Percentiles rank a stretch among this genome's conserved stretches.
These are phyloP conservation scores for Monilinia fructicola DNA, from an alignment of 2,329 filamentous ascomycete species.

Conservation along the genomic window DNA sequence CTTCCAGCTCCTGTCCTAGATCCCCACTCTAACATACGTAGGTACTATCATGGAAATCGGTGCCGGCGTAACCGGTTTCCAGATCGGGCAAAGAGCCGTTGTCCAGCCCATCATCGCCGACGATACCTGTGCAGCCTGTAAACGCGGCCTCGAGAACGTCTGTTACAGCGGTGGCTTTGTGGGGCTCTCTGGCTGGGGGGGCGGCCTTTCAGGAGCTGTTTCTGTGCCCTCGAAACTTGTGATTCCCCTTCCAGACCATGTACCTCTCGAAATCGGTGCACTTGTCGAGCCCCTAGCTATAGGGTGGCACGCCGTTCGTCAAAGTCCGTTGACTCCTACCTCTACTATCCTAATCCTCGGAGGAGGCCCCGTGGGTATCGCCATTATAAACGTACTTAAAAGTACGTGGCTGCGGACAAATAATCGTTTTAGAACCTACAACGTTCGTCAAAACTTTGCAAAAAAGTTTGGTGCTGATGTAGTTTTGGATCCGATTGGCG, in stretches of 20 bases:
- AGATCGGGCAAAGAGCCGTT: constrained; percentile 56
- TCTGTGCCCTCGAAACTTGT: constrained; percentile 51
- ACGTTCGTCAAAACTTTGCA: constrained; percentile 51
- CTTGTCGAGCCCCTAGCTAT: constrained; percentile 64
- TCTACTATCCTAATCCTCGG: constrained; percentile 57
- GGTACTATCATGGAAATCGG: constrained; percentile 57
- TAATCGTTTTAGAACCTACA: constrained; percentile 59
- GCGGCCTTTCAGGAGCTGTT: constrained; percentile 56
- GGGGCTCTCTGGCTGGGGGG: constrained; percentile 48
- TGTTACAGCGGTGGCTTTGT: constrained; percentile 58
- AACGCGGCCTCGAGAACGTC: constrained; percentile 53
- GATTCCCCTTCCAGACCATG: constrained; percentile 51
- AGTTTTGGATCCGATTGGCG: constrained; percentile 52
- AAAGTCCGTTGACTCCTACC: constrained; percentile 48
- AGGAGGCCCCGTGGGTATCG: constrained; percentile 62
- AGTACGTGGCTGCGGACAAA: constrained; percentile 51
- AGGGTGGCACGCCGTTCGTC: constrained; percentile 61
- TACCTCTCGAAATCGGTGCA: constrained; percentile 54
- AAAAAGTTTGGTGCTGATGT: constrained; percentile 55
- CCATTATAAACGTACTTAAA: constrained; percentile 58
- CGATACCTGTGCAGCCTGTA: constrained; percentile 55
- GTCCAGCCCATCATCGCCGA: constrained; percentile 62
- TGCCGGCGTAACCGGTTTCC: constrained; percentile 47
- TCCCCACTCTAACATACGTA: neutral
- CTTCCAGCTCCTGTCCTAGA: neutral